Percentiles rank a stretch among this genome's conserved stretches.
Conservation (phyloP, 768 basidiomycete species). For the Leccinum boreale region DNA sequence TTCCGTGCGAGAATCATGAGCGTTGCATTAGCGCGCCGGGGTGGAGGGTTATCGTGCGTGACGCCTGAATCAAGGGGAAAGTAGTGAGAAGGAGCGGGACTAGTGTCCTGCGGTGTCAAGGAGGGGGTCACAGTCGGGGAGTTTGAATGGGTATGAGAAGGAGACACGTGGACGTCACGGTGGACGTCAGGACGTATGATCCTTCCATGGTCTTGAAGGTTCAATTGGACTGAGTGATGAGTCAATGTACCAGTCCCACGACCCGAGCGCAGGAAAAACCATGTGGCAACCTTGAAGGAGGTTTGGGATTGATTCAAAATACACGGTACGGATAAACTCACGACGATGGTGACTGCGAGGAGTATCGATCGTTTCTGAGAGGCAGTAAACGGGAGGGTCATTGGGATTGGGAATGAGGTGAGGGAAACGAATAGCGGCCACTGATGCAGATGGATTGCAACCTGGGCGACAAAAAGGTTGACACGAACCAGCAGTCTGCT, state of each 20-base stretch:
- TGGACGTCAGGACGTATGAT: not conserved
- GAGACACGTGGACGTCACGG: not conserved
- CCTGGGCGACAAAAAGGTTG: not conserved
- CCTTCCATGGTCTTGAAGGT: not conserved
- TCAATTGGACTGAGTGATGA: constrained; percentile 3
- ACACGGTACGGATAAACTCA: constrained; percentile 4
- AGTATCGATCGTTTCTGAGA: constrained; percentile 31
- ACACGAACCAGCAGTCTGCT: not conserved
- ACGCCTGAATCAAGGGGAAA: constrained; percentile 1
- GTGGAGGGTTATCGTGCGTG: not conserved
- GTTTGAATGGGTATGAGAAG: not conserved
- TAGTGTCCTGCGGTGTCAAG: not conserved
- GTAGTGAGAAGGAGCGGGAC: constrained; percentile 1
- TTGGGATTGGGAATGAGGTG: not conserved
- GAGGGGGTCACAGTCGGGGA: not conserved
- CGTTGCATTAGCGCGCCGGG: constrained; percentile 51
- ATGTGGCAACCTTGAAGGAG: constrained; percentile 16
- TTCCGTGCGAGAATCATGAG: constrained; percentile 55
- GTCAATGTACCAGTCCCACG: not conserved
- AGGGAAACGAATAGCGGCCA: not conserved
- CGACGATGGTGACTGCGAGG: constrained; percentile 24
- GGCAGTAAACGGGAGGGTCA: constrained; percentile 25
- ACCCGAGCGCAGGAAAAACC: constrained; percentile 20
- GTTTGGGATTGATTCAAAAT: not conserved
- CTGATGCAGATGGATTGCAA: not conserved